Evolutionary conservation across 192 early-diverging fungal species (phyloP), one percentile per base, ranked within the genome.

Genomic region (Dissophora globulifera): DNA sequence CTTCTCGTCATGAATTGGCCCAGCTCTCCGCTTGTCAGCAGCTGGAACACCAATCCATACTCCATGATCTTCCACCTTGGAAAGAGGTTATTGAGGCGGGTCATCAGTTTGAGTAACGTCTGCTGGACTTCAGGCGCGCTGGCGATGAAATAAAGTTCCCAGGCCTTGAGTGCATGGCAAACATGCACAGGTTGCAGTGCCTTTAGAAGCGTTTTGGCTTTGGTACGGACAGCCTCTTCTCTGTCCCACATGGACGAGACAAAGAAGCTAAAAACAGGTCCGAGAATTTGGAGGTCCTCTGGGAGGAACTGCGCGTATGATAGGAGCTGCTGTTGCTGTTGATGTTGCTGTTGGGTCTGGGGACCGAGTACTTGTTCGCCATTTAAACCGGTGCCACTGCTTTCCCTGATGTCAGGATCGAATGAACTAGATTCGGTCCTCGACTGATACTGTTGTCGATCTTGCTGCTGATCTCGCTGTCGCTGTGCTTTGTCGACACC

Each of bases 191-290:
- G 78, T 46, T 82, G 80, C 31, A 88, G 65, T 8, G 85, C 59
- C 27, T 81, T 71, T 7, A 88, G 52, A 29, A 81, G 71, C 1
- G 83, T 67, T 29, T 62, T 78, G 10, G 86, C 83, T 61, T 88
- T 88, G 15, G 80, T 76, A 27, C 86, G 75, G 3, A 85, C 84
- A 56, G 78, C 67, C 62, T 86, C 86, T 49, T 88, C 84, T 40
- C 81, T 79, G 31, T 88, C 87, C 85, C 85, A 86, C 46, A 88
- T 67, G 45, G 82, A 79, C 20, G 64, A 80, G 5, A 86, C 82
- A 58, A 88, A 85, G 42, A 78, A 82, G 48, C 83, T 86, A 40
- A 86, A 88, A 8, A 83, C 50, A 0, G 83, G 83, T 3, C 87
- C 87, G 12, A 88, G 54, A 17, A 79, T 64, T 8, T 81, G 62